These are phyloP conservation scores for Colletotrichum horii DNA, from an alignment of 2,329 filamentous ascomycete genomes.

Conservation along the genomic window DNA sequence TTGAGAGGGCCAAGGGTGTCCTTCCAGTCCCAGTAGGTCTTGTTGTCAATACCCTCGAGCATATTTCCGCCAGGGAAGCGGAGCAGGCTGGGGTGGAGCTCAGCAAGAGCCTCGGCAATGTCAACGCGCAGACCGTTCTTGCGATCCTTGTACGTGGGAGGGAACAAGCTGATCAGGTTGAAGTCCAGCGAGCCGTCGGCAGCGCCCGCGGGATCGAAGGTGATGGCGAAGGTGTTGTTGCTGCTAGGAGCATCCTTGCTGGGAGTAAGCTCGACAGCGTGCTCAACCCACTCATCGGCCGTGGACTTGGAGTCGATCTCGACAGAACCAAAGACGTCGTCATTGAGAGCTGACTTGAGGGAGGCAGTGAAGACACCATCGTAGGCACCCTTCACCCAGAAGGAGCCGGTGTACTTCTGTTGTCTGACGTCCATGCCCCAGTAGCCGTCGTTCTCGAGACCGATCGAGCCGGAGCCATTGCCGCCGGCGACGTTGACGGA, in stretches of 20 bases:
- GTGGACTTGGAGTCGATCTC: slow-evolving; percentile 49
- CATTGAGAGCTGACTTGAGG: slow-evolving; percentile 48
- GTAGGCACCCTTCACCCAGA: slow-evolving; percentile 58
- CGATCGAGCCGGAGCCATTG: slow-evolving; percentile 37
- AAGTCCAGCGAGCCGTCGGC: slow-evolving; percentile 54
- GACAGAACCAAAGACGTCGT: slow-evolving; percentile 49
- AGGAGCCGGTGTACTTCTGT: slow-evolving; percentile 54
- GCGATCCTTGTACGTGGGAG: slow-evolving; percentile 62
- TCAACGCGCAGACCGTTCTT: slow-evolving; percentile 64
- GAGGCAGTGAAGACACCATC: slow-evolving; percentile 52
- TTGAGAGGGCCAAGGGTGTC: slow-evolving; percentile 59
- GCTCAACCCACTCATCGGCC: slow-evolving; percentile 54
- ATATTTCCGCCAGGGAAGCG: slow-evolving; percentile 72
- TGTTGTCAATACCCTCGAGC: slow-evolving; percentile 52
- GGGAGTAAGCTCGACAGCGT: slow-evolving; percentile 50
- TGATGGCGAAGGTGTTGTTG: slow-evolving; percentile 62
- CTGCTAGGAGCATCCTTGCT: slow-evolving; percentile 51
- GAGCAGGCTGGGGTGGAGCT: slow-evolving; percentile 60
- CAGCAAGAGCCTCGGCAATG: slow-evolving; percentile 56
- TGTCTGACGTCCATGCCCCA: slow-evolving; percentile 61
- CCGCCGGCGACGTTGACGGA: slow-evolving; percentile 51
- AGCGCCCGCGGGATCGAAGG: slow-evolving; percentile 50
- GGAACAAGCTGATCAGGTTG: slow-evolving; percentile 64
- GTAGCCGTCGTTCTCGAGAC: slow-evolving; percentile 59
- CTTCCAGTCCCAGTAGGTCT: slow-evolving; percentile 56